Evolutionary conservation across 2,329 filamentous ascomycete genomes (phyloP), one percentile per base, ranked within the genome.

Genomic region (Colletotrichum eleusines): DNA sequence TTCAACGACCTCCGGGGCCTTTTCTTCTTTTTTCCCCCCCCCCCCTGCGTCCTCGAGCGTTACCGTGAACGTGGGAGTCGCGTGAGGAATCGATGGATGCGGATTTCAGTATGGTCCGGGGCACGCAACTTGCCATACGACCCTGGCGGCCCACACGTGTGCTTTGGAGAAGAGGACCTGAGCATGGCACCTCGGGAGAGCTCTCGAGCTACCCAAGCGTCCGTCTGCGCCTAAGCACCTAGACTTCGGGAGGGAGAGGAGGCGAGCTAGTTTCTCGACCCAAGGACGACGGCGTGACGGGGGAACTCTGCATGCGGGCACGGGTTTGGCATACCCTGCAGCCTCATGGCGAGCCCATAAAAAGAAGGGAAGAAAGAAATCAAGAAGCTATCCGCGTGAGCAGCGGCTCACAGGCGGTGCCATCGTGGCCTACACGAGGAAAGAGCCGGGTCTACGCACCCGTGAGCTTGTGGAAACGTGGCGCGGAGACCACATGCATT

Each of bases 361-460:
- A 7, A 8, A 40, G 14, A 38, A 38, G 14, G 9, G 14, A 14
- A 11, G 14, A 14, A 40, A 26, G 28, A 4, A 9, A 4, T 2
- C 40, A 44, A 12, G 18, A 6, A 33, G 26, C 12, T 18, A n/a
- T 26, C 16, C 44, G 46, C 7, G 12, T 14, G 26, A n/a, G 20
- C n/a, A n/a, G 42, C 20, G 35, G 53, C 38, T 12, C 42, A 67
- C 63, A 60, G 58, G 63, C 20, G 63, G 35, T 12, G 23, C 23
- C 18, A 71, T 68, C 63, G 68, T 63, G 65, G 57, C 18, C 35
- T 46, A 26, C 63, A 46, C 63, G 50, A 67, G 26, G 23, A 33
- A 38, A 31, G 18, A 42, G 18, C 54, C 66, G 40, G 38, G 26
- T 33, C 50, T 66, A 23, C 40, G n/a, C 44, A 23, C n/a, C 11